These are phyloP conservation scores for Paraphoma sp. DNA, from an alignment of 2,329 filamentous ascomycete genomes.

Conservation along the genomic window DNA sequence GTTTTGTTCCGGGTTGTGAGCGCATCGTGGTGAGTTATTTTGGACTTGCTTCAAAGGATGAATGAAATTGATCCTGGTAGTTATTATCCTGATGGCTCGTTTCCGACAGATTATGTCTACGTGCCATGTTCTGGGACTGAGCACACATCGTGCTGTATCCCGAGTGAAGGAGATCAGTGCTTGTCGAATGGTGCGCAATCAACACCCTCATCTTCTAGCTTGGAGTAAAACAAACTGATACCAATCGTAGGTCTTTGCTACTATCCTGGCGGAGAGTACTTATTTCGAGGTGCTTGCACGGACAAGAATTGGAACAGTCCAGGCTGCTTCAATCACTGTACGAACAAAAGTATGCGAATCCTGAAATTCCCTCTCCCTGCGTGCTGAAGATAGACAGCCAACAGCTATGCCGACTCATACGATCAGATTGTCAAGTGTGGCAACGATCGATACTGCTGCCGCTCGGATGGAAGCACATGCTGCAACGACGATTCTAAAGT, in stretches of 20 bases:
- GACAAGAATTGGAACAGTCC: conserved; percentile 17
- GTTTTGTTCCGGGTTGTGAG: conserved; percentile 4
- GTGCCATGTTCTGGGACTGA: conserved; percentile 13
- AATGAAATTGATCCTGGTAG: neutral
- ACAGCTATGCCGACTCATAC: conserved; percentile 5
- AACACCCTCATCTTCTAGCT: neutral
- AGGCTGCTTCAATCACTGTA: conserved; percentile 21
- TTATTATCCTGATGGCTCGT: conserved; percentile 20
- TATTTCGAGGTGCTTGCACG: conserved; percentile 16
- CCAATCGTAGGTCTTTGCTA: neutral
- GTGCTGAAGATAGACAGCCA: neutral
- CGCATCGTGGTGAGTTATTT: conserved; percentile 15
- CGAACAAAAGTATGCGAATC: conserved; percentile 6
- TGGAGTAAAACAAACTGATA: neutral
- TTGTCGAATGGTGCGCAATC: conserved; percentile 17
- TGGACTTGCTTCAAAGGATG: no score
- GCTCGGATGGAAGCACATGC: conserved; percentile 18
- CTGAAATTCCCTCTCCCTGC: neutral
- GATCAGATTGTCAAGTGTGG: conserved; percentile 18
- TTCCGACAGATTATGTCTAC: conserved; percentile 20
- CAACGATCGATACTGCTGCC: conserved; percentile 17
- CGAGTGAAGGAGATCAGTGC: conserved; percentile 20
- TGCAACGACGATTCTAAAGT: conserved; percentile 23
- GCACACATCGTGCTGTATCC: conserved; percentile 16
- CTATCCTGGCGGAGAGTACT: conserved; percentile 6